Evolutionary conservation across 2,329 filamentous ascomycete species (phyloP), one percentile per base, ranked within the genome.

Genomic region (Penicillium polonicum): DNA sequence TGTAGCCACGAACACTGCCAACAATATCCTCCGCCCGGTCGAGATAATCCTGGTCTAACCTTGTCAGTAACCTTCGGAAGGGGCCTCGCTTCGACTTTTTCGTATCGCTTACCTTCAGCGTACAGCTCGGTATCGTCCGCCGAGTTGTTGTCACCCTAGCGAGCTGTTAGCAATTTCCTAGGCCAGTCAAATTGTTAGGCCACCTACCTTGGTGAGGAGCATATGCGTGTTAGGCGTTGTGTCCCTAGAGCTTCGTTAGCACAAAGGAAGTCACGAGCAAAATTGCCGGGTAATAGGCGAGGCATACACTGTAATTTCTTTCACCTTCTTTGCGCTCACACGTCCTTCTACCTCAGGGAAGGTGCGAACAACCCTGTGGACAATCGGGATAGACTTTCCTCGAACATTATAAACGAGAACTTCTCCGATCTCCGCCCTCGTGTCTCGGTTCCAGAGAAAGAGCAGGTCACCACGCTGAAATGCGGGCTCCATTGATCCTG

Each of bases 331-430:
- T 33, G 65, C 48, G 59, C 69, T 73, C 6, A 2, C 35, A 15
- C 49, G 55, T 15, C 59, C 68, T 52, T 74, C 71, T 10, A 75
- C 65, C 58, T 84, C 84, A 2, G 73, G 72, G 74, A 85, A 87
- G 63, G 82, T 81, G 77, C 92, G 85, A 54, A 97, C 89, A 10
- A 97, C 84, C 50, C 94, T 83, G 79, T 99, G 94, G 65, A 99
- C 94, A 76, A 99, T 99, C 31, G 94, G 94, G 63, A 99, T 97
- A 65, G 96, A 90, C 81, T 97, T 99, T 57, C 88, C 65, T 43
- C 63, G 55, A 12, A 60, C 50, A 23, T 45, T 48, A 15, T 45
- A 91, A 48, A 91, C 88, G 64, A 91, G 88, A 60, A 90, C 82
- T 75, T 91, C 88, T 19, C 88, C 88, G 45, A 90, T 79, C 68